Conservation (phyloP, 495 filamentous ascomycete species). For the Daldinia childiae region DNA sequence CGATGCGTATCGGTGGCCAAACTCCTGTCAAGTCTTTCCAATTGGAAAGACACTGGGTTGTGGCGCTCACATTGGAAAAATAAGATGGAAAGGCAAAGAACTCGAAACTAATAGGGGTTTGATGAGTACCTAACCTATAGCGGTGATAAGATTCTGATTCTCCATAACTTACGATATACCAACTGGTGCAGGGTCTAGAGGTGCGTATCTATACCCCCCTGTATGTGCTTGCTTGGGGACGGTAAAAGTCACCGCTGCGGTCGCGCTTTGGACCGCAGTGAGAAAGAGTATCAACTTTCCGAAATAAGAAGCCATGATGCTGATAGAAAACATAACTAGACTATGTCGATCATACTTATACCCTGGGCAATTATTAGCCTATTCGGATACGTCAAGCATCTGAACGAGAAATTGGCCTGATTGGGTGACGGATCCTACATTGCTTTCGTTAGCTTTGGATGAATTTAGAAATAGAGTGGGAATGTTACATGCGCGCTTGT, state of each 20-base stretch:
- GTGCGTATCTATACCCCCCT: constrained; percentile 46
- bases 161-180: constrained; percentile 60
- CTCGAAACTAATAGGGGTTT: constrained; percentile 53
- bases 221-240: constrained; percentile 46
- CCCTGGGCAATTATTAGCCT: constrained; percentile 21
- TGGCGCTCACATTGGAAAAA: constrained; percentile 63
- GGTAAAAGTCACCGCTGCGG: constrained; percentile 46
- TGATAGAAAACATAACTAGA: background rate
- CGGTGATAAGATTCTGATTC: background rate
- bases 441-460: constrained; percentile 15
- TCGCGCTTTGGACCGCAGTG: constrained; percentile 20
- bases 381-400: constrained; percentile 7
- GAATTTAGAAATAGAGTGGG: constrained; percentile 13
- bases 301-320: constrained; percentile 25
- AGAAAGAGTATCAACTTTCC: constrained; percentile 1
- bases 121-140: background rate
- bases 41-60: constrained; percentile 64
- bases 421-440: constrained; percentile 5
- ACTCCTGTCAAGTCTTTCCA: constrained; percentile 62
- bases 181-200: constrained; percentile 59
- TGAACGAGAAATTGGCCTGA: background rate
- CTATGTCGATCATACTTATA: constrained; percentile 9
- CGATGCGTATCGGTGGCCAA: constrained; percentile 68
- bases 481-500: background rate
- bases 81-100: constrained; percentile 70